A percentile compares a stretch with the other conserved stretches of the same genome.
phyloP scores from a whole-genome alignment of 1,284 basidiomycete genomes.

The Ustilago sp. region DNA sequence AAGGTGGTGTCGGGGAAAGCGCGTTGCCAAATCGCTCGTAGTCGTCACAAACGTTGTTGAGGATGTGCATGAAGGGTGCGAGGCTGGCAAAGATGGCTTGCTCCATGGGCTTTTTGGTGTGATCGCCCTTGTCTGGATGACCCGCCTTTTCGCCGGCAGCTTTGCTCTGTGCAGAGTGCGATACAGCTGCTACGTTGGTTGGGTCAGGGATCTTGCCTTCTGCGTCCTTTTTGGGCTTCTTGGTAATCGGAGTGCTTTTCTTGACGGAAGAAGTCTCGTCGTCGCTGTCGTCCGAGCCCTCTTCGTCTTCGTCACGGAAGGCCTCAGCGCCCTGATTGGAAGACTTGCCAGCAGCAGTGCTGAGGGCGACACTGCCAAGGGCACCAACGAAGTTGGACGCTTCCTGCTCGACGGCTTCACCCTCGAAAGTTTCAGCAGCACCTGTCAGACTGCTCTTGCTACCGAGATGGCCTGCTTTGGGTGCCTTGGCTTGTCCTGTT shows the following conservation, averaged over 20 bases:
- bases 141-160: constrained; percentile 64
- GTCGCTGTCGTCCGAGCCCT: constrained; percentile 17
- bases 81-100: constrained; percentile 67
- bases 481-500: constrained; percentile 63
- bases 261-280: constrained; percentile 26
- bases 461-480: constrained; percentile 64
- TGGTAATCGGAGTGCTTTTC: constrained; percentile 16
- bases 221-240: constrained; percentile 33
- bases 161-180: constrained; percentile 66
- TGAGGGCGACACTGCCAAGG: constrained; percentile 70
- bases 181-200: constrained; percentile 63
- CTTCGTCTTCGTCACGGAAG: constrained; percentile 22
- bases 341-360: constrained; percentile 70
- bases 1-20: constrained; percentile 70
- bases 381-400: constrained; percentile 71
- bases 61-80: constrained; percentile 71
- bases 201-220: constrained; percentile 69
- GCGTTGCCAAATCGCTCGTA: constrained; percentile 71
- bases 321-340: constrained; percentile 33
- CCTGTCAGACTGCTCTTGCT: constrained; percentile 56
- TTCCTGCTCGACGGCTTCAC: constrained; percentile 72
- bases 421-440: constrained; percentile 70
- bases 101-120: constrained; percentile 67
- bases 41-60: constrained; percentile 72
- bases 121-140: constrained; percentile 61